Base-by-base conservation (phyloP, 257 asterid genomes). In the Solanum commersonii region DNA sequence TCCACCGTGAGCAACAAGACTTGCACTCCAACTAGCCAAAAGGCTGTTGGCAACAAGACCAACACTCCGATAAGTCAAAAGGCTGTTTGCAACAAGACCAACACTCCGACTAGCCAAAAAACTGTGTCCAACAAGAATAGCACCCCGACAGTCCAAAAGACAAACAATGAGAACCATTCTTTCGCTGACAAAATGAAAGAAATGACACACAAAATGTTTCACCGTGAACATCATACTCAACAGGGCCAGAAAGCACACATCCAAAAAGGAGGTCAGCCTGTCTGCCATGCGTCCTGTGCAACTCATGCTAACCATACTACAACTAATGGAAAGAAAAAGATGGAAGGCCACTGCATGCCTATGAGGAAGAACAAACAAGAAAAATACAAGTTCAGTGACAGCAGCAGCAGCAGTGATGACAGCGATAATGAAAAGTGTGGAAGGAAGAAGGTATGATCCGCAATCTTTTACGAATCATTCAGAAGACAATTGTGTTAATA, bases 381-480 rank as follows among this genome's bases (percentile, higher is more conserved):
- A 86, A 60, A 60, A 73, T 46, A 49, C 88, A 46, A 78, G 56
- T 49, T 65, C 71, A 34, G 83, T 8, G 83, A 78, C 84, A 72
- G 88, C 70, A 82, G 86, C 85, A 81, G 85, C 27, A 79, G 85
- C 70, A 87, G 89, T 42, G 79, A 79, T 87, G 89, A 87, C 76
- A 87, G 89, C 29, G 68, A 78, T 63, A 13, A 59, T 10, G 86
- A 87, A 56, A 86, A 86, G 40, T 49, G 86, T 82, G 86, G 86
- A 82, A 18, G 27, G 70, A 82, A 82, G 86, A 82, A 49, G 86
- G 70, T 82, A 82, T 29, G 86, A 82, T 82, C 86, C 2, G 4
- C 18, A 49, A 31, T 14, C 68, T 46, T 31, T 20, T 29, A 46
- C 20, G 5, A 49, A 79, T 79, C 15, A 79, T 81, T 27, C 65